Conservation (phyloP, 1,284 basidiomycete genomes). For the Trichosporon sp. region DNA sequence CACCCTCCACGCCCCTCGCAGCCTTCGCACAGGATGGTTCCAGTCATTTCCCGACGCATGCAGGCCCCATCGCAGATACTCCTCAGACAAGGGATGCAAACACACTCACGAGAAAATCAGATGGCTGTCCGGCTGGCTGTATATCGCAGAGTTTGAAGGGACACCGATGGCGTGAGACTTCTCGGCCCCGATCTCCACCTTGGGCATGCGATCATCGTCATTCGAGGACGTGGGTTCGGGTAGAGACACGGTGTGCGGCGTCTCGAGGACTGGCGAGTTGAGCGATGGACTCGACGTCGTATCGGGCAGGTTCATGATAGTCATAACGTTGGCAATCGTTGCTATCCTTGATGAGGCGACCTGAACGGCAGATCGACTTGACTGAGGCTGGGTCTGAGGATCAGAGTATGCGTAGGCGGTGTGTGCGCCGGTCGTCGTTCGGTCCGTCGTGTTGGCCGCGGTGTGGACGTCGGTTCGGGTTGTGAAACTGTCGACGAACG, state of each 20-base stretch:
- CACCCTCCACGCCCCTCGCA: background rate
- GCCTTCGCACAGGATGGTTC: background rate
- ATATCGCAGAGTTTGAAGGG: background rate
- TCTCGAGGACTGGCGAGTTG: background rate
- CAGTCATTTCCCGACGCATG: background rate
- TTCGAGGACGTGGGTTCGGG: background rate
- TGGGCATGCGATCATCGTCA: background rate
- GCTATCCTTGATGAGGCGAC: background rate
- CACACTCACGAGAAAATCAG: slow-evolving; percentile 9
- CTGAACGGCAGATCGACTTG: background rate
- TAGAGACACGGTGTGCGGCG: background rate
- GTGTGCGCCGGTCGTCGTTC: background rate
- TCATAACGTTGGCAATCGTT: slow-evolving; percentile 1
- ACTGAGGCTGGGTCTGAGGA: background rate
- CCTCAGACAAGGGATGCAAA: slow-evolving; percentile 3
- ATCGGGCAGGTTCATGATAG: background rate
- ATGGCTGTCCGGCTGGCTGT: background rate
- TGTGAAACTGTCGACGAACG: slow-evolving; percentile 14
- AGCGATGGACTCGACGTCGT: background rate
- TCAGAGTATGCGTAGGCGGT: background rate
- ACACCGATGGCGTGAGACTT: background rate
- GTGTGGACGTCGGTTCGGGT: background rate
- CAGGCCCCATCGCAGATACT: background rate
- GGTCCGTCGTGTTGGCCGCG: background rate
- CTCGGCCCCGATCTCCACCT: background rate